A percentile compares a stretch with the other conserved stretches of the same genome.
Evolutionary conservation across 1,139 yeast species (phyloP).

Genomic region (Lodderomyces margitis): DNA sequence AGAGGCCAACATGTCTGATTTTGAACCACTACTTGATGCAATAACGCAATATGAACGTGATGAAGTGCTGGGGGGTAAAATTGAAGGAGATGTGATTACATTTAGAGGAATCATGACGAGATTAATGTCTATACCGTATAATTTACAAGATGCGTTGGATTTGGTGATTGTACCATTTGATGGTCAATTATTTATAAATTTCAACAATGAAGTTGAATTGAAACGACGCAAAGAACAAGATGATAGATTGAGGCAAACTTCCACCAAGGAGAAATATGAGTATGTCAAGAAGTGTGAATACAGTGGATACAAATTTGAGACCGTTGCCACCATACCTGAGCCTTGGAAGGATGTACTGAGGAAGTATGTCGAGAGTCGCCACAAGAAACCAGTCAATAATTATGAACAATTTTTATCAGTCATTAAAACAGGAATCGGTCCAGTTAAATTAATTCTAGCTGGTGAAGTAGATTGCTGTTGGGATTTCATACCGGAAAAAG

Average conservation of each 20-base stretch:
- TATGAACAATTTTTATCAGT: slow-evolving; percentile 77
- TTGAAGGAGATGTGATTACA: slow-evolving; percentile 62
- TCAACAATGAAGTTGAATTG: slow-evolving; percentile 46
- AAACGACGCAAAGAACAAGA: slow-evolving; percentile 27
- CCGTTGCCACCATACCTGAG: slow-evolving; percentile 66
- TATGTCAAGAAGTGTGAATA: slow-evolving; percentile 47
- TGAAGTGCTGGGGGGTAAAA: slow-evolving; percentile 22
- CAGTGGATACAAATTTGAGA: slow-evolving; percentile 85
- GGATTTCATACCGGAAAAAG: slow-evolving; percentile 66
- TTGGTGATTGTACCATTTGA: slow-evolving; percentile 66
- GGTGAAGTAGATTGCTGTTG: slow-evolving; percentile 92
- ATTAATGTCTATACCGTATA: slow-evolving; percentile 61
- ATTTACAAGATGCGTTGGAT: slow-evolving; percentile 54
- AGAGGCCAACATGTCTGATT: slow-evolving; percentile 49
- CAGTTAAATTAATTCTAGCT: slow-evolving; percentile 64
- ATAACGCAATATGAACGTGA: slow-evolving; percentile 54
- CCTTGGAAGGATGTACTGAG: slow-evolving; percentile 77
- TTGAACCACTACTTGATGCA: slow-evolving; percentile 57
- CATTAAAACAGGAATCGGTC: slow-evolving; percentile 82
- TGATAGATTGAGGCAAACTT: slow-evolving; percentile 20
- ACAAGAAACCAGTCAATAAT: slow-evolving; percentile 57
- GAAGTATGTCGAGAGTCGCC: slow-evolving; percentile 61
- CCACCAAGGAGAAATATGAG: slow-evolving; percentile 36
- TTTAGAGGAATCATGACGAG: slow-evolving; percentile 82
- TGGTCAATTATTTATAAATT: slow-evolving; percentile 81